Conservation (phyloP, 805 yeast species). For the Kodamaea kaohsiungensis region DNA sequence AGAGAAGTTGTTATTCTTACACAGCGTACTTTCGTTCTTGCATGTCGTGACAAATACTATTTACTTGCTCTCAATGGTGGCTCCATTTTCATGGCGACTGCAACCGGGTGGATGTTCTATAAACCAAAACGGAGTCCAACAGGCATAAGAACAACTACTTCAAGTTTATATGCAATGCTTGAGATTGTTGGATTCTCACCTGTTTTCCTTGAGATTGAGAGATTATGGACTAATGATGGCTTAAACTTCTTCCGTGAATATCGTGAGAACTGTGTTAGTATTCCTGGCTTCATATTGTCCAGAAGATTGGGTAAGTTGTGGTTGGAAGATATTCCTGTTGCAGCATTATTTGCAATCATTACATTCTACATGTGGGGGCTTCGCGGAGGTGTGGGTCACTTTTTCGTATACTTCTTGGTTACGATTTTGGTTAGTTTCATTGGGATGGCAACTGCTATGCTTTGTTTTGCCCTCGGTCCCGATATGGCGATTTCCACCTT, state of each 20-base stretch:
- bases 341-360: constrained; percentile 20
- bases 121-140: constrained; percentile 20
- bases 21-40: constrained; percentile 19
- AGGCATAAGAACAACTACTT: constrained; percentile 25
- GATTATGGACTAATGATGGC: constrained; percentile 27
- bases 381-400: constrained; percentile 31
- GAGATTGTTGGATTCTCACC: constrained; percentile 29
- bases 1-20: constrained; percentile 21
- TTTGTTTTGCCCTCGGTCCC: constrained; percentile 37
- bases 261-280: constrained; percentile 25
- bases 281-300: constrained; percentile 23
- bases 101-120: constrained; percentile 26
- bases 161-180: constrained; percentile 22
- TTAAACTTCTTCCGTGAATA: constrained; percentile 24
- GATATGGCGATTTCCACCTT: constrained; percentile 22
- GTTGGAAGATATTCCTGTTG: constrained; percentile 26
- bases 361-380: constrained; percentile 31
- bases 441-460: constrained; percentile 56
- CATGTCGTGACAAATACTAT: constrained; percentile 21
- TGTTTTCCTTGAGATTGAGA: constrained; percentile 23
- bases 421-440: constrained; percentile 56
- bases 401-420: constrained; percentile 63
- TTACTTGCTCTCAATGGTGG: constrained; percentile 24
- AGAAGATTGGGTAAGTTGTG: constrained; percentile 24
- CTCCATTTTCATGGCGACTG: constrained; percentile 17